A percentile compares a stretch with the other conserved stretches of the same genome.
These are phyloP conservation scores for Pontederia paniculata DNA, from an alignment of 176 grass and related monocot species.

Conservation along the genomic window DNA sequence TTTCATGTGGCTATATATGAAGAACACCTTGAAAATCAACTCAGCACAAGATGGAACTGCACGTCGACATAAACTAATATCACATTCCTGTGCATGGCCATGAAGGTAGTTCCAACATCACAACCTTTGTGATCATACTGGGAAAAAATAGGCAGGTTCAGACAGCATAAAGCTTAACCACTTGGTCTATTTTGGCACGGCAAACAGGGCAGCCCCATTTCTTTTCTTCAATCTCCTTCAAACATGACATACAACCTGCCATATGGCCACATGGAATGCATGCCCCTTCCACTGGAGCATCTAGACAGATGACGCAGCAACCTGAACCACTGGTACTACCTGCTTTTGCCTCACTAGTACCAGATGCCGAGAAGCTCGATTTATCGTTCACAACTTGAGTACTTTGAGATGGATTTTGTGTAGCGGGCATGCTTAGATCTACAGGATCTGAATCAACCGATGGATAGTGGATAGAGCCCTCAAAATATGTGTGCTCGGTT, in stretches of 20 bases:
- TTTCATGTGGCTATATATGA: no score
- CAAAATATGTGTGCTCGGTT: slow-evolving; percentile 43
- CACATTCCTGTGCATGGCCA: neutral
- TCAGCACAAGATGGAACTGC: no score
- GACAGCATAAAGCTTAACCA: slow-evolving; percentile 87
- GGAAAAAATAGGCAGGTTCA: slow-evolving; percentile 15
- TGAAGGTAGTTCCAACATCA: neutral
- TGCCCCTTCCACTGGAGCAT: slow-evolving; percentile 84
- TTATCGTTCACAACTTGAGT: neutral
- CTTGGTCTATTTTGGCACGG: slow-evolving; percentile 64
- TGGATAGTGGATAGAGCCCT: slow-evolving; percentile 58
- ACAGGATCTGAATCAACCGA: slow-evolving; percentile 59
- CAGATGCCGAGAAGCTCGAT: slow-evolving; percentile 15
- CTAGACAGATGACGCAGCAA: slow-evolving; percentile 83
- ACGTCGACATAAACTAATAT: no score
- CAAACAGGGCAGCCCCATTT: slow-evolving; percentile 89
- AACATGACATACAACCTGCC: slow-evolving; percentile 91
- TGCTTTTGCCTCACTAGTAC: slow-evolving; percentile 16
- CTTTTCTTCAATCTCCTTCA: slow-evolving; percentile 79
- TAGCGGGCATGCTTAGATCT: slow-evolving; percentile 21
- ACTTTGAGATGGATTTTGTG: neutral
- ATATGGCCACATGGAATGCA: slow-evolving; percentile 98
- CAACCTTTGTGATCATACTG: neutral
- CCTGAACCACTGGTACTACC: slow-evolving; percentile 13
- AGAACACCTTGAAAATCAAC: no score